Base-by-base conservation (phyloP, 2,329 filamentous ascomycete species). In the Ascochyta rabiei region DNA sequence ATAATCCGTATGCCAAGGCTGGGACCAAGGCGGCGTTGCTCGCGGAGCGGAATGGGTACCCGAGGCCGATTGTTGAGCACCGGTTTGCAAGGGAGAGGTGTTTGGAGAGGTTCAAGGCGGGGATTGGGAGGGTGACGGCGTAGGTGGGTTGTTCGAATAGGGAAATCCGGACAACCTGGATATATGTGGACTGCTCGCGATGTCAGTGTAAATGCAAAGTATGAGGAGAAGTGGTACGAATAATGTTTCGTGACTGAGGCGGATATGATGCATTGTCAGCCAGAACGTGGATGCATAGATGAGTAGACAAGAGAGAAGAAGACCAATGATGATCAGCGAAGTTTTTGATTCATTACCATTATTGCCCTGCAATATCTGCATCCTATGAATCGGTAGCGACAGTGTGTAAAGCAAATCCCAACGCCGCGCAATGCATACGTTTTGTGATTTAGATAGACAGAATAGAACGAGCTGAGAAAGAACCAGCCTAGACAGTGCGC, bases 1-100 rank as follows among this genome's bases (percentile, higher is more conserved):
- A 96, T 71, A 91, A 93, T 61, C 92, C 92, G 0, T 93, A 93
- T 71, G 83, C 79, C 2, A 82, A 87, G 42, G 87, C 88, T 1
- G 68, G 66, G 0, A 56, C 66, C 35, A 42, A 41, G 15, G 86
- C 81, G 0, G 83, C 74, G 1, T 75, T 76, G 9, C 74, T 82
- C 59, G 89, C 86, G 7, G 82, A 82, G 75, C 87, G 83, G 75
- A 81, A 79, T 7, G 88, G 89, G 0, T 96, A 96, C 70, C 91
- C 91, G 0, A 79, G 80, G 72, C 84, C 85, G 8, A 87, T 93
- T 60, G 89, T 96, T 1, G 83, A 89, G 35, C 92, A 96, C 72
- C 88, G 87, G 67, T 79, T 79, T 12, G 83, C 84, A 47, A 83
- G 91, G 54, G 85, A 89, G 47, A 81, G 84, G 61, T 88, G 88